Base-by-base conservation (phyloP, 345 rosid species). In the Euclidium syriacum region DNA sequence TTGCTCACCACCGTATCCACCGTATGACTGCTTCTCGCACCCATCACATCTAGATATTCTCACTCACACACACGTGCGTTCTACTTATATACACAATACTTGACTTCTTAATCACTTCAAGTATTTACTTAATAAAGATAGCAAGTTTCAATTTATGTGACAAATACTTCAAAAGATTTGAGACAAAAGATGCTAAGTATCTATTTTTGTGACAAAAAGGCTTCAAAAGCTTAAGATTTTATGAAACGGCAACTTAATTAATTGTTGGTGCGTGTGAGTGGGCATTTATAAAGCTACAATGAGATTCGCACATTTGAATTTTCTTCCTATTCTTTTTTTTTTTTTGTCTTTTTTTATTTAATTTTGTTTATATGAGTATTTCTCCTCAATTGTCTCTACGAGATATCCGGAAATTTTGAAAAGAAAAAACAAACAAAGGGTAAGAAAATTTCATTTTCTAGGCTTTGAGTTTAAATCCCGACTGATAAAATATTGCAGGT, bases 1-100 rank as follows among this genome's bases (percentile, higher is more conserved):
- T 77, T 79, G 66, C 90, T 83, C 26, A 88, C 75, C 9, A 86
- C 65, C 5, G 88, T 29, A 50, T 19, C 25, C 56, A 43, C 30
- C 3, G 67, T 11, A 24, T 53, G 67, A 64, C 73, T 61, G 30
- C 39, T 61, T 61, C 48, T 61, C 4, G 30, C 67, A 43, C 73
- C 73, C 67, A 69, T 69, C 30, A 59, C 51, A 15, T 24, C 10
- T 33, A 35, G 23, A 15, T 1, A 30, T n/a, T n/a, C n/a, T n/a
- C n/a, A n/a, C n/a, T n/a, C n/a, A 41, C 19, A 56, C 32, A 43
- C 24, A 7, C 41, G 50, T 27, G 58, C 17, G 40, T 22, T 35
- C 19, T 55, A 46, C 15, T 55, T 27, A 19, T 57, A 39, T 47
- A 27, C 27, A 40, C 27, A 40, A 39, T 30, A 60, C 43, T 14